Evolutionary conservation across 305 asterid species (phyloP), one percentile per base, ranked within the genome.

Genomic region (Striga hermonthica): DNA sequence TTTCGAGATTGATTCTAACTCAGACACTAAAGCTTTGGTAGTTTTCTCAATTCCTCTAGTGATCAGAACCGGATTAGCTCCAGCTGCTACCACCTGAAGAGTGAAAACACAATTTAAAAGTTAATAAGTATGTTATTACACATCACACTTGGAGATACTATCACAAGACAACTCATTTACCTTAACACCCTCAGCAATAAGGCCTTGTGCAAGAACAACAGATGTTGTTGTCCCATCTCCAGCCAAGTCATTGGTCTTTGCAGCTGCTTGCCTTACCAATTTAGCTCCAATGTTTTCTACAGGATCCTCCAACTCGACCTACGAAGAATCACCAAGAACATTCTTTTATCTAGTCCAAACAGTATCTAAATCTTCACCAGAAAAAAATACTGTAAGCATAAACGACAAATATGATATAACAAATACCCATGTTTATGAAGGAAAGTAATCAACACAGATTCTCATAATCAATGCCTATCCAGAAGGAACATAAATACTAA

Each of bases 171-270:
- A 64, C 59, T 40, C 31, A 65, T 66, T 49, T 52, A 86, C 97
- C 95, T 94, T 91, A 57, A 94, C 98, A 81, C 99, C 99, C 80
- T 94, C 98, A 31, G 92, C 83, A 70, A 94, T 85, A 48, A 94
- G 87, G 55, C 98, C 99, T 72, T 94, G 98, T 15, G 97, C 98
- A 65, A 91, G 96, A 76, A 94, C 99, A 58, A 91, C 98, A 63
- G 98, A 91, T 61, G 99, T 94, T 9, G 99, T 94, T 12, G 98
- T 91, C 54, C 99, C 99, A 80, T 94, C 99, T 22, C 98, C 99
- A 68, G 98, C 99, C 76, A 94, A 76, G 80, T 94, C 99, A 71
- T 91, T 89, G 68, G 99, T 94, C 82, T 84, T 94, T 12, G 99
- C 87, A 70, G 99, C 99, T 6, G 99, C 97, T 76, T 94, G 99